A percentile compares a stretch with the other conserved stretches of the same genome.
Evolutionary conservation across 2,329 filamentous ascomycete species (phyloP).

Genomic region (Fusarium albidum): DNA sequence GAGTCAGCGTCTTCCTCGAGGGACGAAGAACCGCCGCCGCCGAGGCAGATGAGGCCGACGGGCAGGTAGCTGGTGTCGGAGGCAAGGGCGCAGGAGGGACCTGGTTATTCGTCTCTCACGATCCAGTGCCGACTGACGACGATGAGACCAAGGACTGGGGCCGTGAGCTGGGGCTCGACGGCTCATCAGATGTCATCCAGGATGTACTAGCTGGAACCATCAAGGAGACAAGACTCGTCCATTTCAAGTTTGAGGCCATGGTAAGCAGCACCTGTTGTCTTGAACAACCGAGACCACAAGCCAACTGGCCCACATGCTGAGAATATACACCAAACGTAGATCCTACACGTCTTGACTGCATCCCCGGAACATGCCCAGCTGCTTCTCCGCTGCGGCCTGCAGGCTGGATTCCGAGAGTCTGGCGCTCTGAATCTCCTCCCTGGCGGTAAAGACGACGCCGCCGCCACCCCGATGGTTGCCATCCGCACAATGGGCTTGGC

Average conservation of each 20-base stretch:
- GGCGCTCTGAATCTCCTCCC: conserved; percentile 75
- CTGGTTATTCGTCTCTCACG: conserved; percentile 91
- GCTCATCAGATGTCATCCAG: conserved; percentile 37
- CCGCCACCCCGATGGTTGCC: conserved; percentile 76
- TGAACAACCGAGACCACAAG: conserved; percentile 7
- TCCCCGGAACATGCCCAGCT: conserved; percentile 78
- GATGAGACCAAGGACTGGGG: conserved; percentile 43
- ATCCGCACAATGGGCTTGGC: conserved; percentile 84
- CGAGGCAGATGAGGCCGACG: conserved; percentile 29
- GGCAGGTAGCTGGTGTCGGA: conserved; percentile 68
- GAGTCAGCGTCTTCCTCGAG: conserved; percentile 88
- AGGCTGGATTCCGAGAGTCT: conserved; percentile 89
- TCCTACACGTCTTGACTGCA: conserved; percentile 85
- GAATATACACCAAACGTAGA: conserved; percentile 65
- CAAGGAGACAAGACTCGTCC: conserved; percentile 63
- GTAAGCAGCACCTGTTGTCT: conserved; percentile 60
- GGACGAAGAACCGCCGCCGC: conserved; percentile 60
- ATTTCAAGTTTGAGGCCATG: conserved; percentile 96
- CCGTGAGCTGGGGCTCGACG: conserved; percentile 40
- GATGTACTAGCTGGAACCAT: conserved; percentile 27
- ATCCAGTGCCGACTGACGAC: conserved; percentile 60
- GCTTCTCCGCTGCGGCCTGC: conserved; percentile 77
- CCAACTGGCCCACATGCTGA: too few species aligned
- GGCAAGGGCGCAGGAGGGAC: conserved; percentile 85
- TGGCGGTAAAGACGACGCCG: conserved; percentile 44